Conservation (phyloP, 306 rosid species). For the Fagus sylvatica region DNA sequence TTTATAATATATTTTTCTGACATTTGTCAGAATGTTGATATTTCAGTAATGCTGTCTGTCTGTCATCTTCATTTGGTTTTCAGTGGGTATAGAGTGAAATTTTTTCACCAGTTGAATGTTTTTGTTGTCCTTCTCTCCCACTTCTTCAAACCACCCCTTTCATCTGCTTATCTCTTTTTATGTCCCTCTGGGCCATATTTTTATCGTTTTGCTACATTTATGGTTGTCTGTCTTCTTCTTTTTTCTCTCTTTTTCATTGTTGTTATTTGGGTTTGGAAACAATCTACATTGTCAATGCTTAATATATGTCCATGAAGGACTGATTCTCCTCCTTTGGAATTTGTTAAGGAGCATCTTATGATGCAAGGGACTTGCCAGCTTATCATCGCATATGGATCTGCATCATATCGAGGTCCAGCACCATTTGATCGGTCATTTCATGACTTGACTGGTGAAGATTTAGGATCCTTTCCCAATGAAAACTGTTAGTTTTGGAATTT, state of each 20-base stretch:
- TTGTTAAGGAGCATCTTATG: not conserved
- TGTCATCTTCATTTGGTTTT: not conserved
- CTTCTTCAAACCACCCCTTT: not conserved
- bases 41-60: not conserved
- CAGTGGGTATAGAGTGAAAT: not conserved
- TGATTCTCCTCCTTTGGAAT: not conserved
- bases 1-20: no score
- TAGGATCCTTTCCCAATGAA: not conserved
- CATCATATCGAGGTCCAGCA: not conserved
- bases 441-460: slow-evolving; percentile 1
- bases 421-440: not conserved
- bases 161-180: not conserved
- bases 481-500: not conserved
- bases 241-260: not conserved
- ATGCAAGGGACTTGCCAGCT: not conserved
- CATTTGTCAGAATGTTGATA: no score
- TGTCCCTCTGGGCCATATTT: not conserved
- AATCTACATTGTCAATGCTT: not conserved
- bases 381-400: not conserved
- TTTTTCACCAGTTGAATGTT: not conserved
- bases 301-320: not conserved
- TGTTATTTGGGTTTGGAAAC: not conserved
- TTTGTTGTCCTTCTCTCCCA: no score
- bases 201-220: not conserved
- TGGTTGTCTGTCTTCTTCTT: not conserved